Evolutionary conservation across 768 basidiomycete species (phyloP).

Genomic region (Guyanaporus albipodus): DNA sequence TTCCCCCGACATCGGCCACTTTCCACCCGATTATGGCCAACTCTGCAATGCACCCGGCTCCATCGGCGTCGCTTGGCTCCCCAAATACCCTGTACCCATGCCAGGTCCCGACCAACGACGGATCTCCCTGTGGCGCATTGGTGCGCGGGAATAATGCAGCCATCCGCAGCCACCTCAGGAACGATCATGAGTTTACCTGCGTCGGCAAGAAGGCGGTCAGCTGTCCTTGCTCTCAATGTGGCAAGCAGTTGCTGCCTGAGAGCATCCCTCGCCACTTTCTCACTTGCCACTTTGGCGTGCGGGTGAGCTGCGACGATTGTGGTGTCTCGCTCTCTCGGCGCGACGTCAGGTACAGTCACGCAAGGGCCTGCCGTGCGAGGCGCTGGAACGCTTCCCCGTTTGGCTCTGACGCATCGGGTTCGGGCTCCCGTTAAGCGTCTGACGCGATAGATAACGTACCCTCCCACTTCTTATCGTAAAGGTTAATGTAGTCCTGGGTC

Average conservation of each 20-base stretch:
- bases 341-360: slow-evolving; percentile 18
- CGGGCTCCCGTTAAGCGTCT: not conserved
- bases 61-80: not conserved
- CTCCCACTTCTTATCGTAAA: too few species aligned
- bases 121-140: slow-evolving; percentile 1
- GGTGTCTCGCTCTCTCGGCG: slow-evolving; percentile 15
- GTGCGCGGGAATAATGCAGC: slow-evolving; percentile 2
- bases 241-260: slow-evolving; percentile 7
- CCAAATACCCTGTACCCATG: not conserved
- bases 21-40: not conserved
- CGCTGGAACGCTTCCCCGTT: not conserved
- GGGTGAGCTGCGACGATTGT: slow-evolving; percentile 10
- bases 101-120: not conserved
- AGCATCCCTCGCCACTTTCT: slow-evolving; percentile 20
- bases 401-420: not conserved
- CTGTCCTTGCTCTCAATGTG: slow-evolving; percentile 17
- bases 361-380: slow-evolving; percentile 7
- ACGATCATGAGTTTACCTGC: slow-evolving; percentile 2
- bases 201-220: not conserved
- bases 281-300: slow-evolving; percentile 11
- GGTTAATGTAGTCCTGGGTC: too few species aligned
- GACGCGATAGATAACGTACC: too few species aligned
- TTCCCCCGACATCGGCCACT: not conserved
- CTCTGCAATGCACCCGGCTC: not conserved
- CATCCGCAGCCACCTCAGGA: slow-evolving; percentile 17